Percentiles rank a stretch among this genome's conserved stretches.
Evolutionary conservation across 2,329 filamentous ascomycete genomes (phyloP).

Genomic region (Grosmannia clavigera): DNA sequence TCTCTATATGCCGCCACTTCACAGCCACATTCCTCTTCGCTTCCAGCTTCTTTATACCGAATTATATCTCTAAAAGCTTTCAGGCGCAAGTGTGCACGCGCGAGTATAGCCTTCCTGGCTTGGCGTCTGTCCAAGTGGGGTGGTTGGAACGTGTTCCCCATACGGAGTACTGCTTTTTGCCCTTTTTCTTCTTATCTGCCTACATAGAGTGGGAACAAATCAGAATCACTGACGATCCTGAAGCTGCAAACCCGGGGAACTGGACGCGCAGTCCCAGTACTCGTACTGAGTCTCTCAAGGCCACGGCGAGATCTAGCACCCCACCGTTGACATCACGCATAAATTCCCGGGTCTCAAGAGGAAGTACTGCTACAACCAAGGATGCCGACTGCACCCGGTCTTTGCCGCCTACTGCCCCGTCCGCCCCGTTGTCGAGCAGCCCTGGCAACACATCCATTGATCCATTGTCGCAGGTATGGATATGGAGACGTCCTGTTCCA

Average conservation of each 20-base stretch:
- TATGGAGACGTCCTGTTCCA: too few species aligned
- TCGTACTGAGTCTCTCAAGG: neutral
- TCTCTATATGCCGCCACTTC: neutral
- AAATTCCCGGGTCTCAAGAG: neutral
- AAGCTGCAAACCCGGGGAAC: neutral
- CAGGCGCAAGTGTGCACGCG: neutral
- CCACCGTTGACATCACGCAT: neutral
- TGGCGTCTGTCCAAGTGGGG: neutral
- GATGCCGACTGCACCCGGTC: neutral
- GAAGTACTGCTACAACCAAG: neutral
- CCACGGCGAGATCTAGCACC: neutral
- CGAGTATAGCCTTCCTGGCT: neutral
- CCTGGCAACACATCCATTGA: conserved; percentile 14
- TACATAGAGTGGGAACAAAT: neutral
- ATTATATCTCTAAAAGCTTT: neutral
- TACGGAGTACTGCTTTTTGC: neutral
- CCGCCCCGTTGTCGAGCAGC: conserved; percentile 4
- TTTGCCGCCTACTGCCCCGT: neutral
- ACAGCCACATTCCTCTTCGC: neutral
- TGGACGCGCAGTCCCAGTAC: neutral
- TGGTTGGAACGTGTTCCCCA: neutral
- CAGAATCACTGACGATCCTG: neutral
- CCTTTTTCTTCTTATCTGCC: neutral
- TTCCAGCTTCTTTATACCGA: too few species aligned
- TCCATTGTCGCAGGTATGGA: conserved; percentile 18